phyloP scores from a whole-genome alignment of 441 rosid species.

The Erodium moschatum region DNA sequence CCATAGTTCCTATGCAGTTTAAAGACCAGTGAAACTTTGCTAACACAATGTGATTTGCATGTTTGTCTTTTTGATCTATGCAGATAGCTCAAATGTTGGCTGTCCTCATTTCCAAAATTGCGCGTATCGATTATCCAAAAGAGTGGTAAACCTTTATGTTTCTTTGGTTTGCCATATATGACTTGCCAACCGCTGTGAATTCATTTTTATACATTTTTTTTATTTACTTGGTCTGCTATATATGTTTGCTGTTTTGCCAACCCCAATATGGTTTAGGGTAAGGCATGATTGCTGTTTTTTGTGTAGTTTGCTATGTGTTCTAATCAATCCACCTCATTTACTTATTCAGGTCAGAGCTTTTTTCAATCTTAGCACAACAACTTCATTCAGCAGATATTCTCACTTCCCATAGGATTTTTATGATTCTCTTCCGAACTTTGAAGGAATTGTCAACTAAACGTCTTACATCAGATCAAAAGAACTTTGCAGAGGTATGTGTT shows the following conservation, averaged over 20 bases:
- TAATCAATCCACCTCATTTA: slow-evolving; percentile 22
- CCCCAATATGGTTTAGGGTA: background rate
- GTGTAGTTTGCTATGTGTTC: slow-evolving; percentile 14
- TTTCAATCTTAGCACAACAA: slow-evolving; percentile 71
- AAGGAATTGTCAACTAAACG: slow-evolving; percentile 94
- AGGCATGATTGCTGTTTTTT: background rate
- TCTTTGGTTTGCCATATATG: background rate
- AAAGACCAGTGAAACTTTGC: background rate
- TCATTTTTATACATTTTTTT: too few relatives aligned
- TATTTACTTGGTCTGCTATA: background rate
- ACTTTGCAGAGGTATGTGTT: slow-evolving; percentile 62
- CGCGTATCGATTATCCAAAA: slow-evolving; percentile 92
- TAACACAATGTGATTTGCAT: slow-evolving; percentile 14
- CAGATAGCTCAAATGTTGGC: slow-evolving; percentile 87
- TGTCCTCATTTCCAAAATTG: slow-evolving; percentile 85
- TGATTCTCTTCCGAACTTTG: slow-evolving; percentile 81
- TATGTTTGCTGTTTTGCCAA: slow-evolving; percentile 5
- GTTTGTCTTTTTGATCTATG: slow-evolving; percentile 14
- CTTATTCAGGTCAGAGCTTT: slow-evolving; percentile 73
- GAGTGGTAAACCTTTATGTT: slow-evolving; percentile 47
- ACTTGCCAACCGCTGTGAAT: background rate
- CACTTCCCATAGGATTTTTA: slow-evolving; percentile 80
- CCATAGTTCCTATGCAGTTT: background rate
- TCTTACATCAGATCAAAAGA: slow-evolving; percentile 80
- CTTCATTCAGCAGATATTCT: slow-evolving; percentile 78